phyloP scores from a whole-genome alignment of 352 stramenopile genomes.

The Hyaloperonospora arabidopsidis region DNA sequence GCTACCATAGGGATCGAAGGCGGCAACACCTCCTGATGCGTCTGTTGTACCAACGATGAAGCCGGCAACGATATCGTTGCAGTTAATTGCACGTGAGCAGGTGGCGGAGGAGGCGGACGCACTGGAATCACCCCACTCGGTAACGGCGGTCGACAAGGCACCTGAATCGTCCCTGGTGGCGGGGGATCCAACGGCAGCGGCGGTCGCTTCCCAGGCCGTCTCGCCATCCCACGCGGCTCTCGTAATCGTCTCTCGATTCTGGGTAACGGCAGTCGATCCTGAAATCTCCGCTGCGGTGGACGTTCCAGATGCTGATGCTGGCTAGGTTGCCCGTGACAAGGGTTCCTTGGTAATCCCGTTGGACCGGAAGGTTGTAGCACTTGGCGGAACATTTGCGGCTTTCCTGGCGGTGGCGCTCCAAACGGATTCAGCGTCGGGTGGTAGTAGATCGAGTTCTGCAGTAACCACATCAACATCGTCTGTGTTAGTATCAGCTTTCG shows the following conservation, averaged over 20 bases:
- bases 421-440: constrained; percentile 76
- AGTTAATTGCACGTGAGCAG: constrained; percentile 10
- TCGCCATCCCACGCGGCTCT: constrained; percentile 11
- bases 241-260: not conserved
- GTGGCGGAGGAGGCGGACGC: constrained; percentile 35
- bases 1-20: constrained; percentile 1
- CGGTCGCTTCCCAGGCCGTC: constrained; percentile 53
- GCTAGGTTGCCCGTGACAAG: constrained; percentile 2
- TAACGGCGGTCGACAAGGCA: constrained; percentile 48
- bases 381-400: constrained; percentile 51
- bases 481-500: not conserved
- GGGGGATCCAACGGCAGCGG: constrained; percentile 41
- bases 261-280: constrained; percentile 4
- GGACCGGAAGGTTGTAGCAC: constrained; percentile 14
- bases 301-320: constrained; percentile 8
- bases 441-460: constrained; percentile 75
- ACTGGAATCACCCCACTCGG: constrained; percentile 31
- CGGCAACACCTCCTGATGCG: constrained; percentile 4
- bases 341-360: not conserved
- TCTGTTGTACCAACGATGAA: constrained; percentile 11
- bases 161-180: constrained; percentile 50
- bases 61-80: constrained; percentile 10
- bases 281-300: constrained; percentile 12
- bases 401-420: constrained; percentile 53
- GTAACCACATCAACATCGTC: not conserved